A percentile compares a stretch with the other conserved stretches of the same genome.
These are phyloP conservation scores for Dendrocalamus sinicus DNA, from an alignment of 176 grass and related monocot genomes.

Conservation along the genomic window DNA sequence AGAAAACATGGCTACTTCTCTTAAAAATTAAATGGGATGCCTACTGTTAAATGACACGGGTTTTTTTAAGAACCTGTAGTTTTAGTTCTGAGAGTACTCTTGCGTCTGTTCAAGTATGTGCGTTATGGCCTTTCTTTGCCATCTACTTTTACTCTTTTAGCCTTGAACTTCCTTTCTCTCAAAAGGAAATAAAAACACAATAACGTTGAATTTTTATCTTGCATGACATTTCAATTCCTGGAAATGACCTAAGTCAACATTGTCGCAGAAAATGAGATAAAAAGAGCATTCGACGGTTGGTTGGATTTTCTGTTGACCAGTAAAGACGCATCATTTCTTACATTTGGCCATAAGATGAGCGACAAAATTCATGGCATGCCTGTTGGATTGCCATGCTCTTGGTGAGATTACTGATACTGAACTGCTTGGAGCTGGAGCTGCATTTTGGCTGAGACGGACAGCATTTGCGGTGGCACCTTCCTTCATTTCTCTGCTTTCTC, in stretches of 20 bases:
- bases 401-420: background rate
- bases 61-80: background rate
- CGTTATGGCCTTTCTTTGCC: background rate
- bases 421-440: background rate
- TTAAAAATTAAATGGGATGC: slow-evolving; percentile 38
- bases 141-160: background rate
- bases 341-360: background rate
- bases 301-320: background rate
- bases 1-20: slow-evolving; percentile 56
- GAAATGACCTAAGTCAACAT: background rate
- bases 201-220: background rate
- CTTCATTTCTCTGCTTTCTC: background rate
- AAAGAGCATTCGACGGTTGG: background rate
- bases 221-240: background rate
- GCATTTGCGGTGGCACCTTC: background rate
- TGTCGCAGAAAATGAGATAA: background rate
- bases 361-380: background rate
- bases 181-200: background rate
- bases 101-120: background rate
- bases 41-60: background rate
- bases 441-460: background rate
- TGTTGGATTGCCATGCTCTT: background rate
- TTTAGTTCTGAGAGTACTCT: background rate
- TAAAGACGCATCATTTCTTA: background rate
- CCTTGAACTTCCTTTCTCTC: background rate